A percentile compares a stretch with the other conserved stretches of the same genome.
These are phyloP conservation scores for Chenopodium berlandieri DNA, from an alignment of 148 eudicot genomes.

Conservation along the genomic window DNA sequence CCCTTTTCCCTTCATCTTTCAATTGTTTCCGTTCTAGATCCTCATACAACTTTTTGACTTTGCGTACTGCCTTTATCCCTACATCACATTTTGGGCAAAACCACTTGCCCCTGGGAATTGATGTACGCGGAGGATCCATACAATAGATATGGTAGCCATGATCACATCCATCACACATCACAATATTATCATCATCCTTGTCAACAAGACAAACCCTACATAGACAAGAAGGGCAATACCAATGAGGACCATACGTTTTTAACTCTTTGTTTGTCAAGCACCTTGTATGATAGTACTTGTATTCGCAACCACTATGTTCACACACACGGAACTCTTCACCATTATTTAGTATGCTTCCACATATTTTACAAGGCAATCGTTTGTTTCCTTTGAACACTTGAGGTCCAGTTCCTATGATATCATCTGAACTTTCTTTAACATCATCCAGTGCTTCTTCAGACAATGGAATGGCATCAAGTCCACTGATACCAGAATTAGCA, in stretches of 20 bases:
- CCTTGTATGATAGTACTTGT: constrained; percentile 67
- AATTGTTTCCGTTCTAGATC: constrained; percentile 33
- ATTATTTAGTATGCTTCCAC: constrained; percentile 36
- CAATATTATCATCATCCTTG: constrained; percentile 69
- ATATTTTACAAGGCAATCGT: constrained; percentile 47
- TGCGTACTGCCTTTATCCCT: constrained; percentile 50
- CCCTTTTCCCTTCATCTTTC: constrained; percentile 30
- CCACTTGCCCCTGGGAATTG: constrained; percentile 74
- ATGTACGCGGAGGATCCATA: constrained; percentile 63
- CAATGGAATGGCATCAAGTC: constrained; percentile 20
- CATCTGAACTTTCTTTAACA: constrained; percentile 45
- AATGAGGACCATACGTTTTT: constrained; percentile 50
- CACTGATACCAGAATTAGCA: constrained; percentile 29
- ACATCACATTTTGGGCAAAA: constrained; percentile 71
- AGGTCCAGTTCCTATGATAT: constrained; percentile 34
- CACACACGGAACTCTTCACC: constrained; percentile 57
- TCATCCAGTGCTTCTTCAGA: constrained; percentile 35
- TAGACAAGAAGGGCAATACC: constrained; percentile 98
- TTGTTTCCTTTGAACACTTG: constrained; percentile 36
- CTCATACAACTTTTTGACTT: constrained; percentile 48
- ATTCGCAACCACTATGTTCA: constrained; percentile 62
- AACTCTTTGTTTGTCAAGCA: constrained; percentile 75
- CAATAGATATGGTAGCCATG: constrained; percentile 88
- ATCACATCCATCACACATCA: constrained; percentile 91
- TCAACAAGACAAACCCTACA: constrained; percentile 79